phyloP scores from a whole-genome alignment of 2,329 filamentous ascomycete species.

The Penicillium hordei region DNA sequence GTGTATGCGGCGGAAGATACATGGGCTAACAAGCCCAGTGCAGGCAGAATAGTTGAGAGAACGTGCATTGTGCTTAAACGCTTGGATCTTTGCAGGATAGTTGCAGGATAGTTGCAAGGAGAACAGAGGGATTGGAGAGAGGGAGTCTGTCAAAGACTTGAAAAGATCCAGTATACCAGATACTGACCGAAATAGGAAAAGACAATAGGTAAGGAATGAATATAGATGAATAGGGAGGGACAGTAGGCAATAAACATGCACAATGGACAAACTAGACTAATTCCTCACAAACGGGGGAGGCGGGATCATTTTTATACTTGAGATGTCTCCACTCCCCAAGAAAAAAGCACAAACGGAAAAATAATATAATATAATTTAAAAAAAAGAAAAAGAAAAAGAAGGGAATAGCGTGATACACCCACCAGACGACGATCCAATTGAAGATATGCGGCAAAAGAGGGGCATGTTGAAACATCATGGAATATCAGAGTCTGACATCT shows the following conservation, averaged over 20 bases:
- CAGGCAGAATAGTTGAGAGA: slow-evolving; percentile 29
- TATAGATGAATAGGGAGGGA: slow-evolving; percentile 14
- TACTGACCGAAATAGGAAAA: neutral
- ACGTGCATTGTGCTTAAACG: slow-evolving; percentile 28
- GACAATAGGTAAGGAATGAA: slow-evolving; percentile 9
- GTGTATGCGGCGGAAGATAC: slow-evolving; percentile 40
- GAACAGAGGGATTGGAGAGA: slow-evolving; percentile 6
- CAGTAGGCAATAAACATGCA: slow-evolving; percentile 2
- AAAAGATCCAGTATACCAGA: slow-evolving; percentile 3
- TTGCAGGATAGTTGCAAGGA: no score
- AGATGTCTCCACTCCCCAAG: neutral
- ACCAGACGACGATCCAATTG: slow-evolving; percentile 28
- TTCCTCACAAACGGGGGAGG: neutral
- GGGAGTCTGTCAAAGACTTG: slow-evolving; percentile 19
- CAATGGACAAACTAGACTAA: slow-evolving; percentile 15
- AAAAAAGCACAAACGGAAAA: neutral
- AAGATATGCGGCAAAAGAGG: slow-evolving; percentile 23
- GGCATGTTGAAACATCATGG: slow-evolving; percentile 16
- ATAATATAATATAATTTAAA: neutral
- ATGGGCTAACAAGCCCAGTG: slow-evolving; percentile 31
- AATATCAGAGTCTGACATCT: slow-evolving; percentile 6
- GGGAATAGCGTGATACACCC: slow-evolving; percentile 24
- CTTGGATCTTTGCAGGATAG: slow-evolving; percentile 1
- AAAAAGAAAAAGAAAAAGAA: slow-evolving; percentile 7
- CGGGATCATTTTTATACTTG: neutral